Base-by-base conservation (phyloP, 1,284 basidiomycete species). In the Trichosporon sp. region DNA sequence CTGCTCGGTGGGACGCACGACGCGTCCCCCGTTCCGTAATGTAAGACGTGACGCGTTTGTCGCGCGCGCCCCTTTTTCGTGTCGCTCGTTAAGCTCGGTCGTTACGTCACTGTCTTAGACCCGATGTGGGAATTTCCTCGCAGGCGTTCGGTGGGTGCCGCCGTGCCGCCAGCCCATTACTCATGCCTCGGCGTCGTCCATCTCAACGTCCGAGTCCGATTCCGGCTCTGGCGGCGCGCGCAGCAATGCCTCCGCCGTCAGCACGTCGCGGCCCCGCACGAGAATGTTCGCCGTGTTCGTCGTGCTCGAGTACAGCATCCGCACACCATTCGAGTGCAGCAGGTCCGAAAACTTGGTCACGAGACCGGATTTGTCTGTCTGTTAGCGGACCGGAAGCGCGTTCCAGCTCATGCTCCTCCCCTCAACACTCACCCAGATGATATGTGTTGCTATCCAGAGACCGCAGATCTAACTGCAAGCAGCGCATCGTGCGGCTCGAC, bases 271-370 rank as follows among this genome's bases (percentile, higher is more conserved):
- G 10, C 75, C 76, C 65, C 80, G 78, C 46, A 83, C 91, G 76
- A 93, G 86, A 40, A 93, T 84, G 80, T 93, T 93, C 67, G 92
- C 92, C 14, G 92, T 92, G 82, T 92, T 91, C 78, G 89, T 91
- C 11, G 92, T 92, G 63, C 91, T 92, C 73, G 90, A 91, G 78
- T 93, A 93, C 87, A 92, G 91, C 82, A 92, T 92, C 80, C 91
- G 90, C 80, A 92, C 91, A 4, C 88, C 87, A 74, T 89, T 89
- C 73, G 88, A 86, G 72, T 91, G 88, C 8, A 93, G 86, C 11
- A 91, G 87, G 26, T 88, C 86, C 26, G 91, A 92, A 79, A 91
- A 92, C 48, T 89, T 88, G 78, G 88, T 91, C 67, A 93, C 90
- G 8, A 92, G 86, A 35, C 91, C 91, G 8, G 78, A 79, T 71